phyloP scores from a whole-genome alignment of 2,329 filamentous ascomycete genomes.

The Lomentospora prolificans region DNA sequence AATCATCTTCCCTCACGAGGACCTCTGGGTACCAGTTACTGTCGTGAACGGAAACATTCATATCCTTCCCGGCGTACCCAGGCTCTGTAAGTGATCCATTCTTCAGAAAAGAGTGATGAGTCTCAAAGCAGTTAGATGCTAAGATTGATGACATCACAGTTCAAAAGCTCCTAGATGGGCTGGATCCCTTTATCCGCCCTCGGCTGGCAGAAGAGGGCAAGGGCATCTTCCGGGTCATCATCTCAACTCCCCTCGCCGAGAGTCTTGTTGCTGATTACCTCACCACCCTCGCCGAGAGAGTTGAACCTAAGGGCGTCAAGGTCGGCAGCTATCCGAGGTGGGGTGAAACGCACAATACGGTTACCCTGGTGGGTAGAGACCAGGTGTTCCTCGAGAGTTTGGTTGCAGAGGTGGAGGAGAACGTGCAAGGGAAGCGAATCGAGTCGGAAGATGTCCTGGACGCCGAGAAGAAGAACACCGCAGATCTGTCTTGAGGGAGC shows the following conservation, averaged over 20 bases:
- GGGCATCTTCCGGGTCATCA: constrained; percentile 66
- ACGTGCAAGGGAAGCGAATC: constrained; percentile 64
- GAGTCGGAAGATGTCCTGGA: constrained; percentile 63
- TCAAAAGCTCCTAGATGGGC: constrained; percentile 63
- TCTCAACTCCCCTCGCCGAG: constrained; percentile 82
- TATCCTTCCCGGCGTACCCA: constrained; percentile 82
- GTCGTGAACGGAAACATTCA: constrained; percentile 91
- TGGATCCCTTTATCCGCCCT: constrained; percentile 63
- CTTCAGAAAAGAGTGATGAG: neutral
- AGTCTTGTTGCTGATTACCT: constrained; percentile 77
- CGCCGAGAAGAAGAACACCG: constrained; percentile 16
- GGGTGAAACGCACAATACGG: constrained; percentile 79
- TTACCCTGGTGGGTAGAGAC: constrained; percentile 75
- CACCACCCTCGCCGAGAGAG: constrained; percentile 65
- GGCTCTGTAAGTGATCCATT: constrained; percentile 50
- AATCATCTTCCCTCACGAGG: constrained; percentile 66
- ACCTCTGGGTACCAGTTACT: constrained; percentile 82
- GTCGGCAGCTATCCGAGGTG: constrained; percentile 92
- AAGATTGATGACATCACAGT: constrained; percentile 31
- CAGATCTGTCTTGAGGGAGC: neutral
- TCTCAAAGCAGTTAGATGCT: neutral
- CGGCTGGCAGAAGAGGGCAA: constrained; percentile 71
- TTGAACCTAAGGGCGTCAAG: constrained; percentile 71
- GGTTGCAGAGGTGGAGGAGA: constrained; percentile 54
- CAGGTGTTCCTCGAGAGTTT: constrained; percentile 68